Evolutionary conservation across 208 protist genomes (phyloP), one percentile per base, ranked within the genome.

Genomic region (Wallacemonas rigidus): DNA sequence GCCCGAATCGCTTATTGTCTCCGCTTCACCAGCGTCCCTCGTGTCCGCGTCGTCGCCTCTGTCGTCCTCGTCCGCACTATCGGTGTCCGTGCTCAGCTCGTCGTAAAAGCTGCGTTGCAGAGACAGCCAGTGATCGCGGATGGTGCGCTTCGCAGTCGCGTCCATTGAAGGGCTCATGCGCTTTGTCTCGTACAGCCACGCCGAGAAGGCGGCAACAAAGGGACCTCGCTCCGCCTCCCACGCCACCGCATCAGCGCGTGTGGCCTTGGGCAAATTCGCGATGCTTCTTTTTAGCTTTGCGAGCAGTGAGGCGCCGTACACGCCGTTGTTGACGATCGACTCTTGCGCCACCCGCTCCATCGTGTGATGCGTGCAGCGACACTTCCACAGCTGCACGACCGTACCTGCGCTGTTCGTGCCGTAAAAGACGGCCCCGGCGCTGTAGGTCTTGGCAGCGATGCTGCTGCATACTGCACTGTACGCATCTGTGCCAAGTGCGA

Each of bases 311-410:
- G 67, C 50, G 55, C 88, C 88, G 60, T 68, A 75, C 9, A 95
- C 69, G 36, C 82, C 75, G 61, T 90, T 84, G 2, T 81, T 91
- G 9, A 90, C 79, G 69, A 95, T 88, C 55, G 81, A 79, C 74
- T 95, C 88, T 72, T 92, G 88, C 50, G 86, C 83, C 1, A 74
- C 75, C 3, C 89, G 82, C 86, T 96, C 87, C 54, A 94, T 68
- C 5, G 68, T 71, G 69, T 88, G 80, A 17, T 83, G 67, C 44
- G 87, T 82, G 67, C 72, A 81, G 38, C 76, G 83, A 60, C 85
- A 83, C 82, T 90, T 89, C 87, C 89, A 94, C 80, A 96, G 51
- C 47, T 87, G 82, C 56, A 92, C 84, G 45, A 94, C 88, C 57
- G 51, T 47, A 2, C 80, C 90, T 1, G 12, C 40, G 15, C 35